Conservation (phyloP, 2,329 filamentous ascomycete genomes). For the Dactylellina sp. region DNA sequence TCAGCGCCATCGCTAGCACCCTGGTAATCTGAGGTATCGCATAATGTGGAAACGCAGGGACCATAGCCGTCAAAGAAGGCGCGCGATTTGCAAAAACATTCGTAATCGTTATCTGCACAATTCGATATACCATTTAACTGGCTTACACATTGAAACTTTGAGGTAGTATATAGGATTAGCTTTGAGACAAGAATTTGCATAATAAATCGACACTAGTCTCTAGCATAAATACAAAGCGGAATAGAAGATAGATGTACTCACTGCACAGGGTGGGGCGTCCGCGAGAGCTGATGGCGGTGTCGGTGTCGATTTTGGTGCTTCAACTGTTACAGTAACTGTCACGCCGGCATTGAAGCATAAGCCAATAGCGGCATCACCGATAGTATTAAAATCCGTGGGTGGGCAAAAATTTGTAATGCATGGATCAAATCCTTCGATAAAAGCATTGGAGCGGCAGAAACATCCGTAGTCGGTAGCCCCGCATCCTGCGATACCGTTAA, state of each 20-base stretch:
- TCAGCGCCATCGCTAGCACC: conserved; percentile 29
- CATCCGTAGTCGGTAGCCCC: conserved; percentile 18
- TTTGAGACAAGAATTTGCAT: neutral
- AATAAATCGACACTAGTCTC: no score
- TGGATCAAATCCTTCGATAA: conserved; percentile 21
- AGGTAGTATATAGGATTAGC: neutral
- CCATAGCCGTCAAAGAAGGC: conserved; percentile 29
- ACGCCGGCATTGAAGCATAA: conserved; percentile 20
- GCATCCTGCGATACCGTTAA: conserved; percentile 23
- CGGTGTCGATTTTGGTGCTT: conserved; percentile 21
- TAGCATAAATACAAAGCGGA: neutral
- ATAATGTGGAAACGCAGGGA: conserved; percentile 23
- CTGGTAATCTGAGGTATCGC: conserved; percentile 16
- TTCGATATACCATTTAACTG: conserved; percentile 22
- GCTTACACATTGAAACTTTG: conserved; percentile 28
- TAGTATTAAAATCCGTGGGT: conserved; percentile 1
- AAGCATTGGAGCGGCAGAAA: conserved; percentile 33
- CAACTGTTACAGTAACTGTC: conserved; percentile 28
- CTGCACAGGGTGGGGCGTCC: conserved; percentile 33
- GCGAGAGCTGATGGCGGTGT: conserved; percentile 17
- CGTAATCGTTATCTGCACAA: conserved; percentile 17
- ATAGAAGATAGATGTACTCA: conserved; percentile 9
- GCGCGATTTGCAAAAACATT: conserved; percentile 31
- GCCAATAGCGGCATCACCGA: conserved; percentile 23
- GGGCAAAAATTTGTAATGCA: conserved; percentile 10